Evolutionary conservation across 441 rosid species (phyloP).

Genomic region (Pelargonium citronellum): DNA sequence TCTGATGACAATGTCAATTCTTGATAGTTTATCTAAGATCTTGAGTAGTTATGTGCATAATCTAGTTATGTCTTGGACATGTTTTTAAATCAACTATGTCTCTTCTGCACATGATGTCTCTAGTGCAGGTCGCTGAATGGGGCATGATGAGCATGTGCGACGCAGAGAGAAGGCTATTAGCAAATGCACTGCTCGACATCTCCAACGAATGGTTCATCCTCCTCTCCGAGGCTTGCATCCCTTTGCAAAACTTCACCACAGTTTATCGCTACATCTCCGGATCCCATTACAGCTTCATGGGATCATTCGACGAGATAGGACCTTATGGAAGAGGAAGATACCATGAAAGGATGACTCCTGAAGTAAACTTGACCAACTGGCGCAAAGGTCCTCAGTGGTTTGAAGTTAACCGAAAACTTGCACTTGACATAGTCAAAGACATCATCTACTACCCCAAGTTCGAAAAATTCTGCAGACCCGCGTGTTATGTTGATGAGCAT

Average conservation of each 20-base stretch:
- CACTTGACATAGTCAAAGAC: conserved; percentile 54
- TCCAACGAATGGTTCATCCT: conserved; percentile 91
- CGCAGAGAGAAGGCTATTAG: conserved; percentile 82
- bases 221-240: conserved; percentile 81
- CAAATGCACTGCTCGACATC: conserved; percentile 80
- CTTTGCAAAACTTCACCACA: conserved; percentile 62
- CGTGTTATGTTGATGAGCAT: conserved; percentile 88
- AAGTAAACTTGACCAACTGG: conserved; percentile 67
- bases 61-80: too few relatives aligned
- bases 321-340: conserved; percentile 83
- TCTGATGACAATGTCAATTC: too few relatives aligned
- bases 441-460: conserved; percentile 64
- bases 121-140: conserved; percentile 67
- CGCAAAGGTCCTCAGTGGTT: conserved; percentile 97
- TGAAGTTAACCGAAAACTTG: conserved; percentile 62
- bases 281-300: conserved; percentile 73
- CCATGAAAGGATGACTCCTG: conserved; percentile 49
- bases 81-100: background rate
- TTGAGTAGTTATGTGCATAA: too few relatives aligned
- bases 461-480: conserved; percentile 60
- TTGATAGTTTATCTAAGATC: too few relatives aligned
- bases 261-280: conserved; percentile 52
- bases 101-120: background rate
- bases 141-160: conserved; percentile 95
- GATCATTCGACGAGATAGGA: conserved; percentile 67